A percentile compares a stretch with the other conserved stretches of the same genome.
Conservation (phyloP, 306 rosid species). For the Begonia fuchsioides region DNA sequence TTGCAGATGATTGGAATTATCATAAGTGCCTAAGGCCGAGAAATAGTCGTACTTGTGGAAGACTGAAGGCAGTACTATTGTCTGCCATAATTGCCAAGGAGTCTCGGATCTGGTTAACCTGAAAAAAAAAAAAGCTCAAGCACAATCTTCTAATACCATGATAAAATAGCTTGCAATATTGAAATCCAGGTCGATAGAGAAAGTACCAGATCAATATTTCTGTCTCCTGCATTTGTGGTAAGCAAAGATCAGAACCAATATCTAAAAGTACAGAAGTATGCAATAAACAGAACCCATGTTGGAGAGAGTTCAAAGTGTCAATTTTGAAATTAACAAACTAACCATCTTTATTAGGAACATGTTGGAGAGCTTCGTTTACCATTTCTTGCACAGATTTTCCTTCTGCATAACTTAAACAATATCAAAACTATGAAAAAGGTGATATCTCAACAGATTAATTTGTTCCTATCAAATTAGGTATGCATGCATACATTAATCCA, state of each 20-base stretch:
- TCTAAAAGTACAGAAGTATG: constrained; percentile 7
- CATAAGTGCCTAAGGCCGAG: background rate
- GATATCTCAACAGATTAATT: too few relatives aligned
- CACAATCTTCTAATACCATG: constrained; percentile 10
- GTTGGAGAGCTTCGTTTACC: constrained; percentile 83
- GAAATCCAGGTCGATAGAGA: constrained; percentile 16
- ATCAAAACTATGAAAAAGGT: background rate
- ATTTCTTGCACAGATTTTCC: constrained; percentile 89
- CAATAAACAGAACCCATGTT: constrained; percentile 4
- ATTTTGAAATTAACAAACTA: too few relatives aligned
- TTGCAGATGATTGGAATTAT: too few relatives aligned
- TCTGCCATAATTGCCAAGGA: constrained; percentile 92
- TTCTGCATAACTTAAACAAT: constrained; percentile 30
- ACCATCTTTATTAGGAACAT: constrained; percentile 69
- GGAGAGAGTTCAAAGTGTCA: constrained; percentile 3
- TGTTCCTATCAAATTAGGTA: too few relatives aligned
- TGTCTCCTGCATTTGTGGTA: constrained; percentile 66
- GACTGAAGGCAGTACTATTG: constrained; percentile 87
- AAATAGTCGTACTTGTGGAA: constrained; percentile 69
- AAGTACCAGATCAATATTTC: constrained; percentile 73
- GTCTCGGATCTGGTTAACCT: constrained; percentile 94
- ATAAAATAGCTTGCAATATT: constrained; percentile 6
- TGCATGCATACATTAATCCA: too few relatives aligned
- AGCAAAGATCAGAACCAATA: constrained; percentile 17
- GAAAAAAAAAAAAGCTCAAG: constrained; percentile 22